phyloP scores from a whole-genome alignment of 2,329 filamentous ascomycete species.

The Penicillium sp. region DNA sequence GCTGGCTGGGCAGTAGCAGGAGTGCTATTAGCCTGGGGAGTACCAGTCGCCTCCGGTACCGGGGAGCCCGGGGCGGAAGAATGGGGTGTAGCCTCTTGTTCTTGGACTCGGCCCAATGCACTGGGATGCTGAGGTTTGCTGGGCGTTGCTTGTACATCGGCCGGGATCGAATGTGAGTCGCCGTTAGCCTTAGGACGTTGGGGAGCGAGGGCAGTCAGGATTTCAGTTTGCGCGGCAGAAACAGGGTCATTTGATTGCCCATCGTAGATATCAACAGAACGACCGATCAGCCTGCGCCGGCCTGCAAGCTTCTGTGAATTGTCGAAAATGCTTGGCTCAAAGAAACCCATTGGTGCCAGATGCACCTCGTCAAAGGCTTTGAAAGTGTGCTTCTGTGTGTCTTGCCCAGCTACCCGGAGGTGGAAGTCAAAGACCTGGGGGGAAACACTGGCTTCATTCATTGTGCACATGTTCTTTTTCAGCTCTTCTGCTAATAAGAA shows the following conservation, averaged over 20 bases:
- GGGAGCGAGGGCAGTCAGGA: constrained; percentile 55
- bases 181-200: constrained; percentile 32
- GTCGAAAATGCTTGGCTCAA: constrained; percentile 84
- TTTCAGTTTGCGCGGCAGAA: constrained; percentile 76
- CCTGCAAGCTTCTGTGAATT: constrained; percentile 75
- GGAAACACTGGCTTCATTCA: constrained; percentile 85
- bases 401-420: constrained; percentile 80
- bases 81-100: constrained; percentile 72
- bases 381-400: constrained; percentile 90
- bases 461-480: constrained; percentile 88
- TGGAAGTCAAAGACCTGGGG: constrained; percentile 90
- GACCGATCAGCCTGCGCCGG: constrained; percentile 76
- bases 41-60: constrained; percentile 72
- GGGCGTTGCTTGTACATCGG: constrained; percentile 45
- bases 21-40: constrained; percentile 58
- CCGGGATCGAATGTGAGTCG: constrained; percentile 36
- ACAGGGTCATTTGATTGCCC: constrained; percentile 86
- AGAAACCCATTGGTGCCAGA: constrained; percentile 92
- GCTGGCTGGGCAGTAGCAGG: constrained; percentile 43
- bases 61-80: constrained; percentile 88
- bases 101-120: constrained; percentile 67
- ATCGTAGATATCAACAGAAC: constrained; percentile 93
- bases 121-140: constrained; percentile 63
- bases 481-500: constrained; percentile 92
- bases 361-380: constrained; percentile 97